Evolutionary conservation across 768 basidiomycete genomes (phyloP).

Genomic region (Tricholoma bakamatsutake): DNA sequence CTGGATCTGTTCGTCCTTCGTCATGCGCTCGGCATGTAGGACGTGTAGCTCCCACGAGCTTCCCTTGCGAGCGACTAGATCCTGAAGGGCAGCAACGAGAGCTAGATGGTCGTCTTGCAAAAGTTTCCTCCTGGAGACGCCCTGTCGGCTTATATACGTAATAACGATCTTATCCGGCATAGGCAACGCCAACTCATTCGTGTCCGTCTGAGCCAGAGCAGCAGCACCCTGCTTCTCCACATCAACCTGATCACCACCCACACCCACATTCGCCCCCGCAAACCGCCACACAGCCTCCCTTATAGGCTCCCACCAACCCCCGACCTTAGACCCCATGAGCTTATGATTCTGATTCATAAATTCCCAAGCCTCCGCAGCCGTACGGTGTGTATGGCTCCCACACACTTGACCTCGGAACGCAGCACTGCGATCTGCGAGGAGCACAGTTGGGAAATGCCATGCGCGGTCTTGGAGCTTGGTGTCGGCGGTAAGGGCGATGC

Average conservation of each 20-base stretch:
- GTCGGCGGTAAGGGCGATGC: conserved; percentile 29
- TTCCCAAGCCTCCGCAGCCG: conserved; percentile 63
- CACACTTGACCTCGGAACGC: conserved; percentile 63
- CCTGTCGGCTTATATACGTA: conserved; percentile 70
- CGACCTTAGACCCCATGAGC: conserved; percentile 35
- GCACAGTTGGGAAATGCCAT: conserved; percentile 65
- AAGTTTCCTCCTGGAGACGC: conserved; percentile 44
- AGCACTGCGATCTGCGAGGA: conserved; percentile 73
- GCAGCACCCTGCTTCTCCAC: background rate
- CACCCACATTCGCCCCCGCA: conserved; percentile 37
- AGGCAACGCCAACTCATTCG: conserved; percentile 25
- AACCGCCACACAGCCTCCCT: conserved; percentile 61
- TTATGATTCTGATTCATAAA: conserved; percentile 32
- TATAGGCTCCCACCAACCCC: conserved; percentile 79
- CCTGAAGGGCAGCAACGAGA: conserved; percentile 47
- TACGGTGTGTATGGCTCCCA: conserved; percentile 62
- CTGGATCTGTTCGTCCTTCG: conserved; percentile 70
- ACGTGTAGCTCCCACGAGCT: conserved; percentile 55
- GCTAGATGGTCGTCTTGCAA: conserved; percentile 47
- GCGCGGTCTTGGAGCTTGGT: conserved; percentile 39
- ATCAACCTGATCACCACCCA: background rate
- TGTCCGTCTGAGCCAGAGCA: conserved; percentile 7
- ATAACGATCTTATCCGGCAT: conserved; percentile 52
- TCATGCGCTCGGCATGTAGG: conserved; percentile 57
- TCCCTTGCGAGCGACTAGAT: conserved; percentile 37